phyloP scores from a whole-genome alignment of 2,329 filamentous ascomycete species.

The Claviceps pusilla region DNA sequence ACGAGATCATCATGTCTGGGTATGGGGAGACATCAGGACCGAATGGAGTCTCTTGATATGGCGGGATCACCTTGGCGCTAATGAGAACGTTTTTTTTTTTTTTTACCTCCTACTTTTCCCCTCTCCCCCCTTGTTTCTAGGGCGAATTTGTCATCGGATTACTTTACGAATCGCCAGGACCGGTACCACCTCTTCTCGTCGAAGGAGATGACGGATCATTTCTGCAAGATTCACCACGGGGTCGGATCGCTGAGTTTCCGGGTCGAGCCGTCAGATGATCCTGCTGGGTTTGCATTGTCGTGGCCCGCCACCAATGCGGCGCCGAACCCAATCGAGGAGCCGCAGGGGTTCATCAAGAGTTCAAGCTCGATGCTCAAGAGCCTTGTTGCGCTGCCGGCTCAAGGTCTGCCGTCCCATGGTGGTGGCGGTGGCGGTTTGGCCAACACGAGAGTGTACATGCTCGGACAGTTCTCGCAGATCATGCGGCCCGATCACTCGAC shows the following conservation, averaged over 20 bases:
- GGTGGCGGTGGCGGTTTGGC: conserved; percentile 16
- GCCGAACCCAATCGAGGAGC: conserved; percentile 57
- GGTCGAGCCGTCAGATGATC: conserved; percentile 46
- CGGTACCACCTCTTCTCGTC: conserved; percentile 85
- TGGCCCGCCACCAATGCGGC: conserved; percentile 67
- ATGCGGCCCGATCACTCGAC: conserved; percentile 69
- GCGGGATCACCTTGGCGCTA: not conserved
- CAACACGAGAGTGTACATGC: conserved; percentile 68
- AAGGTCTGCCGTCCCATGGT: conserved; percentile 5
- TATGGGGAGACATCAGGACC: conserved; percentile 19
- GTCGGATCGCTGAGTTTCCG: conserved; percentile 71
- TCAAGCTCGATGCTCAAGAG: conserved; percentile 52
- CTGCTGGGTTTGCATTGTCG: conserved; percentile 42
- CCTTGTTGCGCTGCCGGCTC: conserved; percentile 37
- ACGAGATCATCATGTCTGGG: conserved; percentile 90
- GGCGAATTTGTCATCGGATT: conserved; percentile 82
- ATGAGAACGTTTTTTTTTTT: not conserved
- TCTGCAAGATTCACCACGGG: conserved; percentile 58
- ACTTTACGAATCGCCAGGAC: conserved; percentile 92
- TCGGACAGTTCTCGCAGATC: conserved; percentile 78
- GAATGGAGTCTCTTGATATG: not conserved
- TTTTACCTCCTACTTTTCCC: not conserved
- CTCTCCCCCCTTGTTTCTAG: conserved; percentile 13
- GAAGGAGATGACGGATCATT: conserved; percentile 67
- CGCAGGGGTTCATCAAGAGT: conserved; percentile 51